phyloP scores from a whole-genome alignment of 257 asterid species.

The Anisodus tanguticus region DNA sequence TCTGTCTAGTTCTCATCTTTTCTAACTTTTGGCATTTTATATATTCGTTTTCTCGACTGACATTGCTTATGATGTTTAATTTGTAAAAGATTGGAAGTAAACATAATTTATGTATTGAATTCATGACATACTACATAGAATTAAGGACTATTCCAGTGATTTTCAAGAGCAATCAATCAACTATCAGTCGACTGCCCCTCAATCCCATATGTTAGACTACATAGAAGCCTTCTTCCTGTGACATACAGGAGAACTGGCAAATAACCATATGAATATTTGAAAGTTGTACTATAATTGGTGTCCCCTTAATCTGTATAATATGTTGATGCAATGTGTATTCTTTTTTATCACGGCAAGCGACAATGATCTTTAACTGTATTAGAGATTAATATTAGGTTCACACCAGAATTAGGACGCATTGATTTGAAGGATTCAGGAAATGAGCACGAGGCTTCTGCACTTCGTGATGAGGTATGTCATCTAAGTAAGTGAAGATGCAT shows the following conservation, averaged over 20 bases:
- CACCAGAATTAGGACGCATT: conserved; percentile 64
- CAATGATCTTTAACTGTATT: conserved; percentile 19
- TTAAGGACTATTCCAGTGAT: background rate
- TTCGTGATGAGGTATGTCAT: conserved; percentile 87
- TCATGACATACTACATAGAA: background rate
- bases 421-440: conserved; percentile 72
- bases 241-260: background rate
- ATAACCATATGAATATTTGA: conserved; percentile 14
- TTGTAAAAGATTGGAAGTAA: background rate
- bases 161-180: conserved; percentile 6
- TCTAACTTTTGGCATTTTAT: background rate
- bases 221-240: conserved; percentile 11
- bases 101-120: background rate
- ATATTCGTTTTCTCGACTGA: background rate
- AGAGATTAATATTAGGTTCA: conserved; percentile 55
- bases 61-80: background rate
- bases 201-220: conserved; percentile 18
- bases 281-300: background rate
- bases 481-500: conserved; percentile 10
- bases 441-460: conserved; percentile 85
- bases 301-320: background rate
- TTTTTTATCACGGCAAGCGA: background rate
- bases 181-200: conserved; percentile 15
- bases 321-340: background rate
- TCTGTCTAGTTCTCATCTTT: background rate